Evolutionary conservation across 805 yeast species (phyloP).

Genomic region (Vanderwaltozyma yarrowii): DNA sequence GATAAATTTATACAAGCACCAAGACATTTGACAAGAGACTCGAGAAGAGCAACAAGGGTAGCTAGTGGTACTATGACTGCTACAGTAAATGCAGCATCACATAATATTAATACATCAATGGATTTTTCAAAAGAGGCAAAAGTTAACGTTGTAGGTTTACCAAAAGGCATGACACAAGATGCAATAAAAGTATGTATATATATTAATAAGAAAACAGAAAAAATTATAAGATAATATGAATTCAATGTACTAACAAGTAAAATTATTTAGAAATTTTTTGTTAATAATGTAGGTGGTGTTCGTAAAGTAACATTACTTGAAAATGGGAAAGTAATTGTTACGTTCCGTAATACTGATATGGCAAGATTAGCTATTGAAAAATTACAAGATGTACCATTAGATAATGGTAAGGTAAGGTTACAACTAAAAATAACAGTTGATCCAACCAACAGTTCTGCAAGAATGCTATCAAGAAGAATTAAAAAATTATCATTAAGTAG

Average conservation of each 20-base stretch:
- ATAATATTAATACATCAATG: not conserved
- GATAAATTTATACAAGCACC: not conserved
- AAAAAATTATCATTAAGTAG: not conserved
- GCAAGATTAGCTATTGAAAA: not conserved
- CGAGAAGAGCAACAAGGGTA: not conserved
- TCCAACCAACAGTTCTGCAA: not conserved
- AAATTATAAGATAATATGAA: too few species aligned
- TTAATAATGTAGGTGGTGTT: not conserved
- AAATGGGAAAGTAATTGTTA: not conserved
- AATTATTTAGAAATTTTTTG: too few species aligned
- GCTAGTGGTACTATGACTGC: not conserved
- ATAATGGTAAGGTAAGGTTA: not conserved
- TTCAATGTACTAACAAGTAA: too few species aligned
- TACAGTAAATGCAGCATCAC: not conserved
- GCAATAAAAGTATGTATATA: not conserved
- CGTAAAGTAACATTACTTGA: too few species aligned
- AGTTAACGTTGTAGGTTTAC: not conserved
- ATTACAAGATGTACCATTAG: not conserved
- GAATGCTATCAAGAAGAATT: not conserved
- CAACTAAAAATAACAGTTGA: not conserved
- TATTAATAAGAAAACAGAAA: too few species aligned
- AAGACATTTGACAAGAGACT: not conserved
- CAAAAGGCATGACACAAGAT: not conserved
- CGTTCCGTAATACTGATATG: not conserved
- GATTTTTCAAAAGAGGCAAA: not conserved